A percentile compares a stretch with the other conserved stretches of the same genome.
Conservation (phyloP, 192 early-diverging fungal genomes). For the Coemansia sp. region DNA sequence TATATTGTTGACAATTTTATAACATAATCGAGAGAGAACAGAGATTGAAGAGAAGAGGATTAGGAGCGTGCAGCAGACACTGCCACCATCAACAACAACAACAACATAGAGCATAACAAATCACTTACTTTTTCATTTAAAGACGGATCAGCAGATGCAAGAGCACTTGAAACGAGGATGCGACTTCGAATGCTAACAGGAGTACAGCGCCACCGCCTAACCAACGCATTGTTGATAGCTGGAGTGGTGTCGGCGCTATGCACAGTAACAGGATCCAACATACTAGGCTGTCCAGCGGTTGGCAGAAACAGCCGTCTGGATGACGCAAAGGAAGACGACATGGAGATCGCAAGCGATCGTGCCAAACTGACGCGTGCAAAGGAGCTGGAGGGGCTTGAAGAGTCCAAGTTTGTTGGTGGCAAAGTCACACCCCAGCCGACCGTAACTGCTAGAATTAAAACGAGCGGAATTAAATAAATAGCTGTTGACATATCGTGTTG, state of each 20-base stretch:
- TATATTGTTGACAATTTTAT: too few species aligned
- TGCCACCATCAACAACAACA: too few species aligned
- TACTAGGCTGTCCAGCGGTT: slow-evolving; percentile 53
- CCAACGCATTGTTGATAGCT: slow-evolving; percentile 48
- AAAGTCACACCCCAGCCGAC: slow-evolving; percentile 14
- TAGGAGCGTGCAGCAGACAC: too few species aligned
- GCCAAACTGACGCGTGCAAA: background rate
- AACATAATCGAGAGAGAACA: too few species aligned
- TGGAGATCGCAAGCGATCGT: background rate
- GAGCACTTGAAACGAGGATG: slow-evolving; percentile 15
- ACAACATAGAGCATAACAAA: too few species aligned
- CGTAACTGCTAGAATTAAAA: background rate
- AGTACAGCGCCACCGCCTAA: slow-evolving; percentile 45
- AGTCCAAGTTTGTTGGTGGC: slow-evolving; percentile 24
- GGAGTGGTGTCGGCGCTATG: slow-evolving; percentile 45
- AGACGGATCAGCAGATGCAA: background rate
- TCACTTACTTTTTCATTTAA: too few species aligned
- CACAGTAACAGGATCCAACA: slow-evolving; percentile 49
- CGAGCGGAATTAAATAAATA: background rate
- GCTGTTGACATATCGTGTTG: too few species aligned
- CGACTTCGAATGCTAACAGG: slow-evolving; percentile 52
- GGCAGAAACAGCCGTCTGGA: slow-evolving; percentile 40
- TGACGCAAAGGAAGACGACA: slow-evolving; percentile 13
- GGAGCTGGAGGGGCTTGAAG: slow-evolving; percentile 16
- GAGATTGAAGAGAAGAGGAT: too few species aligned